Evolutionary conservation across 192 early-diverging fungal genomes (phyloP), one percentile per base, ranked within the genome.

Genomic region (Coemansia sp.): DNA sequence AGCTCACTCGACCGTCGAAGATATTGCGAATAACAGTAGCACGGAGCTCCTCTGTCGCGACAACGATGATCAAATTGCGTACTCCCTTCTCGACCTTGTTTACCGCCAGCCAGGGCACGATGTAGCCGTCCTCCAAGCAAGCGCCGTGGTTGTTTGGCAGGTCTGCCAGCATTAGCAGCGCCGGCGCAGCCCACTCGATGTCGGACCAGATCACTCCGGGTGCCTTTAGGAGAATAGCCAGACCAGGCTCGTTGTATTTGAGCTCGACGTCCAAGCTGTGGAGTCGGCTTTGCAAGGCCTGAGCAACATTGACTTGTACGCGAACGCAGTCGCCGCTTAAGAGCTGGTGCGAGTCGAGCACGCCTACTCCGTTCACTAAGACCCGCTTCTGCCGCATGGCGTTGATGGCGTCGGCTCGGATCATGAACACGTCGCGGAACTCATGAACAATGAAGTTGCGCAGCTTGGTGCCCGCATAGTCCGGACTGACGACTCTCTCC

Each of bases 61-160:
- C 73, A 14, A 81, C 31, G 24, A 81, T 36, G 10, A 87, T 73
- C 58, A 90, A 59, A 20, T 85, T 84, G 31, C 82, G 83, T 9
- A 84, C 70, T 17, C 85, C 85, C 53, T 88, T 89, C 29, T 87
- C 86, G n/a, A 87, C 74, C 2, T 78, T 65, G 54, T 88, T 86
- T 14, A 86, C 73, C 1, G 74, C 68, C 15, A 85, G 59, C 68
- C 82, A 76, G 10, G 79, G 71, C 35, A 19, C 29, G 3, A 80
- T 56, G n/a, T 63, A 31, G 11, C 62, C 31, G 29, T 59, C 43
- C 14, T 59, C 15, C 32, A 47, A 29, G 31, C 32, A 19, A 5
- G 25, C 31, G 6, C 36, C 31, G 35, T 38, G 17, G 32, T 54
- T 38, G 35, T 39, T 37, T 12, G 63, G 22, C 24, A 40, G 24